phyloP scores from a whole-genome alignment of 441 rosid species.

The Lepidium campestre region DNA sequence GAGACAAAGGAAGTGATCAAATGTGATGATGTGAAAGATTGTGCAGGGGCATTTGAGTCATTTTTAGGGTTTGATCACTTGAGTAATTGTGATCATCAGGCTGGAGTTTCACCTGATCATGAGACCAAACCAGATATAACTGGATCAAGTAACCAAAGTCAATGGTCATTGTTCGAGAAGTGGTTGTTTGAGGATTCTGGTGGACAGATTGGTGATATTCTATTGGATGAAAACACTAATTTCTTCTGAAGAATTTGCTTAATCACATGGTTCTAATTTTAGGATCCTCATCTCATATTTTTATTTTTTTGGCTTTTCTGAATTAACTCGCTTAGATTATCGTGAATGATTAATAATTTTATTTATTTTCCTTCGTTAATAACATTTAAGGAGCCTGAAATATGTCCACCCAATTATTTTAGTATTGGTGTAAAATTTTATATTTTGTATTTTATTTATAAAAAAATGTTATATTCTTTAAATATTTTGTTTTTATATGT shows the following conservation, averaged over 20 bases:
- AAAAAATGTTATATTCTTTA: not conserved
- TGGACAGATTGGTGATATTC: slow-evolving; percentile 41
- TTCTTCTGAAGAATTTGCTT: slow-evolving; percentile 34
- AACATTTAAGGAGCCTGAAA: not conserved
- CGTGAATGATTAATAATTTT: slow-evolving; percentile 16
- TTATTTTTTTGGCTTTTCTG: not conserved
- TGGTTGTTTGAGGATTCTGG: slow-evolving; percentile 70
- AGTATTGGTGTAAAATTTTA: not conserved
- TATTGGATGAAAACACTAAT: slow-evolving; percentile 40
- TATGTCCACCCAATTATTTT: slow-evolving; percentile 13
- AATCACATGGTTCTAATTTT: slow-evolving; percentile 19
- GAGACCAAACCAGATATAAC: slow-evolving; percentile 42
- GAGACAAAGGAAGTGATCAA: slow-evolving; percentile 18
- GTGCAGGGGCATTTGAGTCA: slow-evolving; percentile 38
- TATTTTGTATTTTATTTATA: not conserved
- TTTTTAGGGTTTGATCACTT: slow-evolving; percentile 44
- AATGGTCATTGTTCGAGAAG: slow-evolving; percentile 58
- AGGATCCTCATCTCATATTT: not conserved
- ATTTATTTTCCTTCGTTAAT: slow-evolving; percentile 1
- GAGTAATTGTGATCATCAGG: slow-evolving; percentile 45
- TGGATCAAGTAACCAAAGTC: slow-evolving; percentile 32
- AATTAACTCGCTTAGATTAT: slow-evolving; percentile 13
- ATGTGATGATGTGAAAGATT: slow-evolving; percentile 15
- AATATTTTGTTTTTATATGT: not conserved
- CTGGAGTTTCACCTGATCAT: slow-evolving; percentile 43